Percentiles rank a stretch among this genome's conserved stretches.
Conservation (phyloP, 2,329 filamentous ascomycete genomes). For the Aspergillus hortae region DNA sequence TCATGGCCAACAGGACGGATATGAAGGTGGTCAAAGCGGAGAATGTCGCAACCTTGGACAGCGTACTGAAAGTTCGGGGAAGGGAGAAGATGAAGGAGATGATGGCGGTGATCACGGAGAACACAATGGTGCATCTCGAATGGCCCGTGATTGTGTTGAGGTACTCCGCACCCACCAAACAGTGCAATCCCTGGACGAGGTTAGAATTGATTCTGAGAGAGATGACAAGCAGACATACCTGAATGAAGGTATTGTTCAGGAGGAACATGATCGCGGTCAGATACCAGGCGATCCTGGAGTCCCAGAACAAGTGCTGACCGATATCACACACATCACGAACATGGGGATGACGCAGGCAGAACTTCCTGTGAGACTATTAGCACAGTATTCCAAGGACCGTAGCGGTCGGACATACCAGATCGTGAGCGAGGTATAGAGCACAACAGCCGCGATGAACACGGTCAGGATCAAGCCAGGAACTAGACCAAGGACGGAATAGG, state of each 20-base stretch:
- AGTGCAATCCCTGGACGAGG: conserved; percentile 63
- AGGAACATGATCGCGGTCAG: conserved; percentile 80
- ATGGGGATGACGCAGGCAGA: conserved; percentile 86
- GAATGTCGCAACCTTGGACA: conserved; percentile 73
- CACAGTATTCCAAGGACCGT: conserved; percentile 9
- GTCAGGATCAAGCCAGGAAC: conserved; percentile 85
- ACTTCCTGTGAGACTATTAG: conserved; percentile 60
- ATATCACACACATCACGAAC: conserved; percentile 91
- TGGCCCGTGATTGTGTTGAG: conserved; percentile 81
- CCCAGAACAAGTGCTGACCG: conserved; percentile 92
- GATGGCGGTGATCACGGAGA: conserved; percentile 69
- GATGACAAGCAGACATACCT: conserved; percentile 42
- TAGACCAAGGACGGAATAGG: conserved; percentile 80
- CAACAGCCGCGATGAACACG: conserved; percentile 69
- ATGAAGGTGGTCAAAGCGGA: conserved; percentile 88
- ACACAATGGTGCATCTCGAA: conserved; percentile 73
- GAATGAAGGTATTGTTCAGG: conserved; percentile 90
- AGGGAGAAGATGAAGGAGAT: conserved; percentile 77
- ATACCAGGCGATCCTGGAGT: conserved; percentile 68
- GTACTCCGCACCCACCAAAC: conserved; percentile 79
- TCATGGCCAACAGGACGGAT: conserved; percentile 76
- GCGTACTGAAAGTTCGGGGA: conserved; percentile 76
- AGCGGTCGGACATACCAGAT: conserved; percentile 50
- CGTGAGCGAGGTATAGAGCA: conserved; percentile 76
- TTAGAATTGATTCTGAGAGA: no score